Conservation (phyloP, 495 filamentous ascomycete species). For the Podospora fimiseda region DNA sequence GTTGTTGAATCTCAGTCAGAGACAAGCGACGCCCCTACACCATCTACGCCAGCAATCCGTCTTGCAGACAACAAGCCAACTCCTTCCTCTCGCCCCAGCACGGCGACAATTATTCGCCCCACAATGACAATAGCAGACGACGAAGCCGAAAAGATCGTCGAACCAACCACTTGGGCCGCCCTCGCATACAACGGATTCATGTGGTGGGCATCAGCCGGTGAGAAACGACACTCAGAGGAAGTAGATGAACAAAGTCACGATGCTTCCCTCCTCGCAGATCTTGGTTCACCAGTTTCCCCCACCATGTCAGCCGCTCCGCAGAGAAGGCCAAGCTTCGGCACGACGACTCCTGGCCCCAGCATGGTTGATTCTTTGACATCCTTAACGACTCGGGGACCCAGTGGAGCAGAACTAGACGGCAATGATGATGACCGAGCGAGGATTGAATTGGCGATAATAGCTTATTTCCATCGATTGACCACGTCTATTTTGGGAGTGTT, state of each 20-base stretch:
- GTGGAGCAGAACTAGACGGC: slow-evolving; percentile 12
- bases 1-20: slow-evolving; percentile 19
- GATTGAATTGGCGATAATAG: slow-evolving; percentile 69
- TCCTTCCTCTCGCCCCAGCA: slow-evolving; percentile 22
- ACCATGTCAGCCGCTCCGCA: slow-evolving; percentile 1
- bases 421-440: slow-evolving; percentile 29
- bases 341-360: slow-evolving; percentile 9
- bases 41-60: slow-evolving; percentile 19
- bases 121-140: slow-evolving; percentile 23
- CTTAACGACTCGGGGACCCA: slow-evolving; percentile 23
- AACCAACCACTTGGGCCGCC: slow-evolving; percentile 80
- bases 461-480: slow-evolving; percentile 88
- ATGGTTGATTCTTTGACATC: slow-evolving; percentile 35
- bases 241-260: slow-evolving; percentile 44
- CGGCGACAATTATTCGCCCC: slow-evolving; percentile 1
- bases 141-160: slow-evolving; percentile 53
- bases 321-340: slow-evolving; percentile 25
- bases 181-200: slow-evolving; percentile 89
- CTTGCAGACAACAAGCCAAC: slow-evolving; percentile 15
- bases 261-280: slow-evolving; percentile 41
- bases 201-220: slow-evolving; percentile 97
- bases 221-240: slow-evolving; percentile 56
- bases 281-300: slow-evolving; percentile 27
- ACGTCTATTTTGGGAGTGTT: slow-evolving; percentile 62
- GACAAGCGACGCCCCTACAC: slow-evolving; percentile 14